phyloP scores from a whole-genome alignment of 116 monocot genomes.

The Dioscorea cayenensis region DNA sequence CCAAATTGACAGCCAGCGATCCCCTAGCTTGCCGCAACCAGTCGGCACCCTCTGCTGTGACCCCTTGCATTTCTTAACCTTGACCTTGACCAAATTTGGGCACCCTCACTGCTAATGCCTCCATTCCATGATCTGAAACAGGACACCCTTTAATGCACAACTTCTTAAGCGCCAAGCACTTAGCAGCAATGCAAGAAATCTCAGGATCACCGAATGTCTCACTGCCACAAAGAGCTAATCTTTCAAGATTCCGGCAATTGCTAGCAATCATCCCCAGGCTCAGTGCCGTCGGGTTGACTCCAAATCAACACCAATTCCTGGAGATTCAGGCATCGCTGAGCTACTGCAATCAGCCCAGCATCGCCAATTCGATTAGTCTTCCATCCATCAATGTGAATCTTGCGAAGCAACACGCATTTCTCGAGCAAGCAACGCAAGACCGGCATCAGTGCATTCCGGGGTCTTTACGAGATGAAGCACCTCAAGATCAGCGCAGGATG shows the following conservation, averaged over 20 bases:
- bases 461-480: constrained; percentile 70
- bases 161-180: constrained; percentile 49
- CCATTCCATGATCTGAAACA: constrained; percentile 35
- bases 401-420: constrained; percentile 46
- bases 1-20: constrained; percentile 6
- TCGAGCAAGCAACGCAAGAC: constrained; percentile 38
- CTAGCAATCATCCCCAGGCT: constrained; percentile 24
- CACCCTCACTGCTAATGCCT: constrained; percentile 24
- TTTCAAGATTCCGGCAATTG: constrained; percentile 37
- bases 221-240: constrained; percentile 45
- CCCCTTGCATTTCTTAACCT: constrained; percentile 49
- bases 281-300: constrained; percentile 55
- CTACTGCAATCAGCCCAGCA: constrained; percentile 37
- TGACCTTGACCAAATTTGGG: constrained; percentile 51
- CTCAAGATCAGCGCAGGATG: constrained; percentile 39
- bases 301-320: constrained; percentile 75
- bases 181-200: constrained; percentile 46
- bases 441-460: constrained; percentile 52
- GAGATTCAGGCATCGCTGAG: constrained; percentile 42
- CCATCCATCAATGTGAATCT: constrained; percentile 81
- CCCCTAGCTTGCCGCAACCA: background rate
- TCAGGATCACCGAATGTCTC: constrained; percentile 57
- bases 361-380: constrained; percentile 71
- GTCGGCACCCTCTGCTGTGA: constrained; percentile 20
- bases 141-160: constrained; percentile 63